phyloP scores from a whole-genome alignment of 768 basidiomycete genomes.

The Candolleomyces eurysporus region DNA sequence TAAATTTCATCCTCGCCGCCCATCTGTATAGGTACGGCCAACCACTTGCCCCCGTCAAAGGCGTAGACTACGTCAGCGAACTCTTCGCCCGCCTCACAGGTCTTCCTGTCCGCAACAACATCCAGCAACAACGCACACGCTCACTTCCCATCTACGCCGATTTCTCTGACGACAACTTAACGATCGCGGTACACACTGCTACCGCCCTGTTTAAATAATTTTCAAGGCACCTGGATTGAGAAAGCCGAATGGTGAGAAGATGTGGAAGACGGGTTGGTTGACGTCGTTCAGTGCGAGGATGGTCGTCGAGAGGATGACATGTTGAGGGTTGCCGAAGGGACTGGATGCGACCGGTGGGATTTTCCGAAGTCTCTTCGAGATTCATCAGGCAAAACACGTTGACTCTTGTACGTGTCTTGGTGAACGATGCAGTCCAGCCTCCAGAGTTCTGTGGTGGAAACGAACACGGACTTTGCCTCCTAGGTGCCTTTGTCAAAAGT shows the following conservation, averaged over 20 bases:
- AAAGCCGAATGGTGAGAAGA: conserved; percentile 29
- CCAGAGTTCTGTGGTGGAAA: conserved; percentile 57
- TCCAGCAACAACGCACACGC: conserved; percentile 75
- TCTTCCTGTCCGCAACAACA: conserved; percentile 59
- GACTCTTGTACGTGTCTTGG: conserved; percentile 68
- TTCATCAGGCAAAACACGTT: conserved; percentile 14
- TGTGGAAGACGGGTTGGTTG: conserved; percentile 57
- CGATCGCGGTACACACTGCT: conserved; percentile 72
- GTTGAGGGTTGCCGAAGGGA: conserved; percentile 29
- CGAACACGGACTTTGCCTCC: conserved; percentile 56
- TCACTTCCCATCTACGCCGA: conserved; percentile 72
- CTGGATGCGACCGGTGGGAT: not conserved
- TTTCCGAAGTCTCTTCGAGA: not conserved
- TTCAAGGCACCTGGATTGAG: conserved; percentile 25
- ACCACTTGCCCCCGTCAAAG: conserved; percentile 69
- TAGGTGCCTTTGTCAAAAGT: conserved; percentile 67
- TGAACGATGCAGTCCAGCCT: conserved; percentile 71
- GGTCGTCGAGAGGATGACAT: conserved; percentile 68
- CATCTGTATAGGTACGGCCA: conserved; percentile 55
- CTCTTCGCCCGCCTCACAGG: conserved; percentile 78
- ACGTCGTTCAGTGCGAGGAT: conserved; percentile 76
- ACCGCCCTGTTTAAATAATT: conserved; percentile 51
- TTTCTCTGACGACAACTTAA: conserved; percentile 85
- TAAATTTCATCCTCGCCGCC: not conserved
- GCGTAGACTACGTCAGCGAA: conserved; percentile 87